Conservation (phyloP, 345 rosid genomes). For the Streptanthus diversifolius region DNA sequence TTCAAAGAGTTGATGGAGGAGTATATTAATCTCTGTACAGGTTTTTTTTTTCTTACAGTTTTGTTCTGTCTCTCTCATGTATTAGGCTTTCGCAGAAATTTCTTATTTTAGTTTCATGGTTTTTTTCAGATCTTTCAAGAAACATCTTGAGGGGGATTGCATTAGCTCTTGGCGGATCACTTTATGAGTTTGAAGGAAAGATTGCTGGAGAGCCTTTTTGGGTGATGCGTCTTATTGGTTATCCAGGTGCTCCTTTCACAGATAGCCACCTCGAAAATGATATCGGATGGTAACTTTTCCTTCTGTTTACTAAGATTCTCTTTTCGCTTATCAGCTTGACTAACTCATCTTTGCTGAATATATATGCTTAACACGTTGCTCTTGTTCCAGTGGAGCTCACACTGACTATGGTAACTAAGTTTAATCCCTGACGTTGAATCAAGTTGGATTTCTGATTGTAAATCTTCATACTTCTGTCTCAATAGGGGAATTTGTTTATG, state of each 20-base stretch:
- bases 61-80: background rate
- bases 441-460: background rate
- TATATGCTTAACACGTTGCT: background rate
- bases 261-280: conserved; percentile 42
- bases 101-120: background rate
- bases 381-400: conserved; percentile 62
- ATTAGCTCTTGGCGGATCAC: conserved; percentile 63
- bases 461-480: background rate
- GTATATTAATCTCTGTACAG: conserved; percentile 66
- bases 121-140: conserved; percentile 60
- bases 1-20: conserved; percentile 63
- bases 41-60: conserved; percentile 35
- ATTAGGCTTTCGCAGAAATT: background rate
- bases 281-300: conserved; percentile 66
- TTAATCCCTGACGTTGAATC: background rate
- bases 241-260: conserved; percentile 50
- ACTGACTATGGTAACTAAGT: conserved; percentile 72
- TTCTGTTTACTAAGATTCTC: background rate
- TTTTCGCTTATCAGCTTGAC: background rate
- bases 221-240: conserved; percentile 78
- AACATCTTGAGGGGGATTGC: conserved; percentile 76
- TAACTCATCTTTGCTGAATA: background rate
- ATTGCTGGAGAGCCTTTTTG: conserved; percentile 84
- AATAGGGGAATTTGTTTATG: background rate
- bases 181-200: conserved; percentile 67